A percentile compares a stretch with the other conserved stretches of the same genome.
Conservation (phyloP, 225 moss, liverwort and hornwort species). For the Neckera pumila region DNA sequence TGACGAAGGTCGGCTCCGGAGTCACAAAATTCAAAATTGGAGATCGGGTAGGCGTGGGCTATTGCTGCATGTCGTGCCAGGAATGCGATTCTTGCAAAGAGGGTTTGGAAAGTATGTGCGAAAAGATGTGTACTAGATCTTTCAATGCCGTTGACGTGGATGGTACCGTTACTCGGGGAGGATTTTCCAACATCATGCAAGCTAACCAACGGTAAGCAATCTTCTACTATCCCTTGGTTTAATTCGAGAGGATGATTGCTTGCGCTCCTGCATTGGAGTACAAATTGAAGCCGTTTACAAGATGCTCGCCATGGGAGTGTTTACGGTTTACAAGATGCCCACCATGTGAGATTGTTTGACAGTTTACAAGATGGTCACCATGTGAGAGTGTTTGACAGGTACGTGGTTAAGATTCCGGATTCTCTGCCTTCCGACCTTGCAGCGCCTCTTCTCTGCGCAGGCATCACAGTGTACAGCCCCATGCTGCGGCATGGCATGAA, state of each 20-base stretch:
- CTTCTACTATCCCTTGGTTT: not conserved
- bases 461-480: conserved; percentile 59
- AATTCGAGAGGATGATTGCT: not conserved
- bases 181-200: conserved; percentile 62
- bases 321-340: not conserved
- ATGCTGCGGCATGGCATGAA: conserved; percentile 61
- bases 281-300: not conserved
- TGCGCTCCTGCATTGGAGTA: too few species aligned
- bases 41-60: conserved; percentile 50
- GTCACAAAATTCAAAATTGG: conserved; percentile 51
- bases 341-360: not conserved
- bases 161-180: conserved; percentile 50
- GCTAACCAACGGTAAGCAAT: conserved; percentile 27
- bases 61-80: conserved; percentile 12
- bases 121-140: not conserved
- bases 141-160: conserved; percentile 49
- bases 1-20: conserved; percentile 46
- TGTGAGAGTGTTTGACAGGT: not conserved
- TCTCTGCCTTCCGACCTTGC: conserved; percentile 27
- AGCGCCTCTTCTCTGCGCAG: conserved; percentile 59
- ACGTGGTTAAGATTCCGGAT: conserved; percentile 32
- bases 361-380: not conserved
- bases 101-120: conserved; percentile 14
- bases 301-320: not conserved
- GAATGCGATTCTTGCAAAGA: conserved; percentile 35